phyloP scores from a whole-genome alignment of 768 basidiomycete genomes.

The Suillus alpinus region DNA sequence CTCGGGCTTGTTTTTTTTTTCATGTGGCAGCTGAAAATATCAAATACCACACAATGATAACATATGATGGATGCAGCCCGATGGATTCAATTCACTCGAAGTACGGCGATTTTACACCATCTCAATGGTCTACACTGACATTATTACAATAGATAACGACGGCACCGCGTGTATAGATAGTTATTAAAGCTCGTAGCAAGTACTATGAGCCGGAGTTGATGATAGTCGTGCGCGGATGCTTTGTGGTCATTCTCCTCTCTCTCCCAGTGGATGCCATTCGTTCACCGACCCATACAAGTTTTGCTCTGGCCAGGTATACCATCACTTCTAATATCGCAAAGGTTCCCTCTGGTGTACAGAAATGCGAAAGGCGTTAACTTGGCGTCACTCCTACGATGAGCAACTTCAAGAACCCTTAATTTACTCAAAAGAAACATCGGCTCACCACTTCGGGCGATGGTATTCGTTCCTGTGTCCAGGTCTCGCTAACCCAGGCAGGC shows the following conservation, averaged over 20 bases:
- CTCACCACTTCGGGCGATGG: background rate
- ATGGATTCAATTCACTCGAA: background rate
- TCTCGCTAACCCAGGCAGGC: background rate
- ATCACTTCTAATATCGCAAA: background rate
- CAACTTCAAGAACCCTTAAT: background rate
- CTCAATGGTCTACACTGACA: background rate
- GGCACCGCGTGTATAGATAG: too few species aligned
- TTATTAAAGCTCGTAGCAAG: too few species aligned
- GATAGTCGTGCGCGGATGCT: background rate
- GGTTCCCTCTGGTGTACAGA: background rate
- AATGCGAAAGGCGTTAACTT: background rate
- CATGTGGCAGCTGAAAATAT: too few species aligned
- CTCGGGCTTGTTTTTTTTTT: background rate
- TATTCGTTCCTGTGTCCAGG: background rate
- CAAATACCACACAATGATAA: too few species aligned
- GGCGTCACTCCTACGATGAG: background rate
- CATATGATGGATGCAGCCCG: too few species aligned
- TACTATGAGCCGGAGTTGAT: too few species aligned
- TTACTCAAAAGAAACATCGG: too few species aligned
- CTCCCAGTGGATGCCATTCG: background rate
- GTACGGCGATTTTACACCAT: background rate
- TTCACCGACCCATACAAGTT: background rate
- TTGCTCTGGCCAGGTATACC: background rate
- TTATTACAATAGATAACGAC: too few species aligned
- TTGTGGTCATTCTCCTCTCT: background rate